Conservation (phyloP, 2,329 filamentous ascomycete genomes). For the Fusarium sp. region DNA sequence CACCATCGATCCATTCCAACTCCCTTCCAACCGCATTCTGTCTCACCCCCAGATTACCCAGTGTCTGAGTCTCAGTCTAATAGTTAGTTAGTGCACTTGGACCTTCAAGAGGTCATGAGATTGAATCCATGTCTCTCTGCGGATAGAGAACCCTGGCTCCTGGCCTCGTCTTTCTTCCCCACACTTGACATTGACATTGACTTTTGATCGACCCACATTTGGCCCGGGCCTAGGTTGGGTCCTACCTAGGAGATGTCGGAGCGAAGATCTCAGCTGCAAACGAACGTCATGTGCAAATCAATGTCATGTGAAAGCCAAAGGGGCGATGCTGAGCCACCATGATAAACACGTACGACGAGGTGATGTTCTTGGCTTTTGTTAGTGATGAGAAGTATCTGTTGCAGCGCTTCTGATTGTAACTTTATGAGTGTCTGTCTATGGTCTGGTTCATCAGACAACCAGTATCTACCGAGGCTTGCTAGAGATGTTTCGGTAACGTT, state of each 20-base stretch:
- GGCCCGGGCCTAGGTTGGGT: slow-evolving; percentile 2
- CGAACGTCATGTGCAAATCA: slow-evolving; percentile 37
- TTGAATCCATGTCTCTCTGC: neutral
- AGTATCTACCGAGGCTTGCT: neutral
- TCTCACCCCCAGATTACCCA: slow-evolving; percentile 19
- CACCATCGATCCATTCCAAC: neutral
- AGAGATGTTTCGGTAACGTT: neutral
- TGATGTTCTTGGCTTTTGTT: slow-evolving; percentile 8
- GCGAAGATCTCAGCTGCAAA: slow-evolving; percentile 10
- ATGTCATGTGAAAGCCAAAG: slow-evolving; percentile 42
- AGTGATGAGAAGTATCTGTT: neutral
- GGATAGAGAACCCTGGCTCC: neutral
- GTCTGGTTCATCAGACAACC: neutral
- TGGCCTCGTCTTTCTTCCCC: slow-evolving; percentile 19
- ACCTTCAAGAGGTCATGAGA: slow-evolving; percentile 22
- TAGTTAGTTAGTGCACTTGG: slow-evolving; percentile 6
- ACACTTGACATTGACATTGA: slow-evolving; percentile 14
- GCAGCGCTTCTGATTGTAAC: neutral
- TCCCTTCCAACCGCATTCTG: neutral
- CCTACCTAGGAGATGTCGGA: slow-evolving; percentile 13
- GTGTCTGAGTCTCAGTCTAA: slow-evolving; percentile 6
- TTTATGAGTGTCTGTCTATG: neutral
- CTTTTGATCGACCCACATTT: slow-evolving; percentile 28
- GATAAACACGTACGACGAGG: slow-evolving; percentile 20
- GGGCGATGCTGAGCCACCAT: slow-evolving; percentile 34